Percentiles rank a stretch among this genome's conserved stretches.
phyloP scores from a whole-genome alignment of 164 flowering plant genomes.

The Aristolochia californica region DNA sequence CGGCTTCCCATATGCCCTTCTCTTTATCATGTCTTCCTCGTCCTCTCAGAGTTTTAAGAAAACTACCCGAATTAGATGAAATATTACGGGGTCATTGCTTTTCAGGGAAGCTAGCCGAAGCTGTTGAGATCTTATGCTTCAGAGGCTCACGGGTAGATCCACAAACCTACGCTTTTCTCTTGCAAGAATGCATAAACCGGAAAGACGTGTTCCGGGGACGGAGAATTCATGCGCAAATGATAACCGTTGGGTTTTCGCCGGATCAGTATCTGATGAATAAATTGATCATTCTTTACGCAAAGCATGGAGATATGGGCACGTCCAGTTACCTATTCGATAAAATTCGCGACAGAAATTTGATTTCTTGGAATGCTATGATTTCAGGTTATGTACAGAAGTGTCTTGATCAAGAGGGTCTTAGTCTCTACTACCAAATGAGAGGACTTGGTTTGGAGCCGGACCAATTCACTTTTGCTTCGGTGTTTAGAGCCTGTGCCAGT shows the following conservation, averaged over 20 bases:
- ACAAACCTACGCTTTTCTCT: conserved; percentile 47
- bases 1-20: conserved; percentile 3
- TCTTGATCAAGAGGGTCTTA: conserved; percentile 37
- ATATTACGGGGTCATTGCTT: conserved; percentile 42
- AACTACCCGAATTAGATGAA: conserved; percentile 25
- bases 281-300: conserved; percentile 57
- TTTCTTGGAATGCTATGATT: conserved; percentile 72
- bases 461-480: conserved; percentile 73
- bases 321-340: conserved; percentile 36
- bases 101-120: conserved; percentile 52
- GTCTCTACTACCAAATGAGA: conserved; percentile 46
- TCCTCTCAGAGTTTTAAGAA: conserved; percentile 23
- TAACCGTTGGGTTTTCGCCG: conserved; percentile 41
- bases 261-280: conserved; percentile 51
- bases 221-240: conserved; percentile 67
- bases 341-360: conserved; percentile 25
- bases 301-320: conserved; percentile 41
- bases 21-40: conserved; percentile 25
- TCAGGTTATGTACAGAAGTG: conserved; percentile 68
- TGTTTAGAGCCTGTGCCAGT: conserved; percentile 62
- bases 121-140: conserved; percentile 43
- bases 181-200: conserved; percentile 68
- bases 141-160: conserved; percentile 24
- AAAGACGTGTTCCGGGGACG: conserved; percentile 36
- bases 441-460: conserved; percentile 43